These are phyloP conservation scores for Boletales sp. DNA, from an alignment of 768 basidiomycete genomes.

Conservation along the genomic window DNA sequence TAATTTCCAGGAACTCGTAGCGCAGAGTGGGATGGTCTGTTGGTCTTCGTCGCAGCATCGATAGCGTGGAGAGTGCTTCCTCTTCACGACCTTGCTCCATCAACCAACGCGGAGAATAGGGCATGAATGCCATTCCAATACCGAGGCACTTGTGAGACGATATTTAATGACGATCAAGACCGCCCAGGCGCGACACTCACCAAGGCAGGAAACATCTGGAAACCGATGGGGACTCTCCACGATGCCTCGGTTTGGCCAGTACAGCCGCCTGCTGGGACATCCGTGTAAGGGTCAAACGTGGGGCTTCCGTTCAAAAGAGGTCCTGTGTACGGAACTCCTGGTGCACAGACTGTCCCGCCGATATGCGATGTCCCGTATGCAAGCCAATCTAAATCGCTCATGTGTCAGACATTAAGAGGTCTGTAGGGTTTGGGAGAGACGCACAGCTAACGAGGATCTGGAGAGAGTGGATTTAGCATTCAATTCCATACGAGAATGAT, in stretches of 20 bases:
- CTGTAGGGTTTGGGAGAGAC: neutral
- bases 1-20: conserved; percentile 39
- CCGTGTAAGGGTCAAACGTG: conserved; percentile 26
- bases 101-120: conserved; percentile 43
- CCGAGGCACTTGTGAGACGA: conserved; percentile 22
- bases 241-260: conserved; percentile 30
- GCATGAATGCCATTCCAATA: conserved; percentile 33
- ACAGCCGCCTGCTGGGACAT: conserved; percentile 30
- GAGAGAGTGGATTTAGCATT: neutral
- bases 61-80: conserved; percentile 34
- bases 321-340: conserved; percentile 25
- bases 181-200: conserved; percentile 20
- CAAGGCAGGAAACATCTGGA: conserved; percentile 38
- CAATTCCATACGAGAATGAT: neutral
- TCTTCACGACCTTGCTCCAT: conserved; percentile 34
- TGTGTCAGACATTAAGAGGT: neutral
- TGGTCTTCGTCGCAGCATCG: conserved; percentile 33
- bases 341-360: conserved; percentile 31
- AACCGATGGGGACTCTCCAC: conserved; percentile 35
- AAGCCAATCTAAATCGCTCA: conserved; percentile 25
- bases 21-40: conserved; percentile 30
- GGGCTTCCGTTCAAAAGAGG: conserved; percentile 30
- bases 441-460: conserved; percentile 32
- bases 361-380: conserved; percentile 33
- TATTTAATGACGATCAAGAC: neutral